phyloP scores from a whole-genome alignment of 2,329 filamentous ascomycete genomes.

The Penicillium sp. region DNA sequence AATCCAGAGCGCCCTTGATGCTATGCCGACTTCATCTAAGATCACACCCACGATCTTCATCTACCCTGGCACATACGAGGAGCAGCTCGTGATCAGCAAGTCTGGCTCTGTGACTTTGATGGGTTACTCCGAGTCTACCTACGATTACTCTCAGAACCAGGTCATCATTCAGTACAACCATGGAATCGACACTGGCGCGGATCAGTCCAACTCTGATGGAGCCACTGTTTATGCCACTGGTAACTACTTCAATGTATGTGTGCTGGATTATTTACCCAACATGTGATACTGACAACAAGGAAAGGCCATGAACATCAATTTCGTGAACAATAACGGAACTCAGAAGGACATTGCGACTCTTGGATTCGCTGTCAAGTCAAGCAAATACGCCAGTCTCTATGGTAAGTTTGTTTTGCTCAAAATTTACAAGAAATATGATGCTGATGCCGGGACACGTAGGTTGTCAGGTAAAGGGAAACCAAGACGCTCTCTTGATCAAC shows the following conservation, averaged over 20 bases:
- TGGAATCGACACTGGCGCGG: constrained; percentile 41
- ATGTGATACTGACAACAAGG: background rate
- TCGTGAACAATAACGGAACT: constrained; percentile 41
- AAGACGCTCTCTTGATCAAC: constrained; percentile 41
- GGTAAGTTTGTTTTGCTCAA: constrained; percentile 5
- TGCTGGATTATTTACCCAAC: background rate
- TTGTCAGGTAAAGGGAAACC: constrained; percentile 41
- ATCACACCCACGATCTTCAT: constrained; percentile 40
- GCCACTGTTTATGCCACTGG: constrained; percentile 44
- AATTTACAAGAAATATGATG: background rate
- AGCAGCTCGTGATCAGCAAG: constrained; percentile 42
- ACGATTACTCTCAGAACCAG: constrained; percentile 40
- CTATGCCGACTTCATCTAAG: constrained; percentile 38
- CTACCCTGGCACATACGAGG: constrained; percentile 43
- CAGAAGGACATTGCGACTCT: constrained; percentile 41
- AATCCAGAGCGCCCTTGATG: constrained; percentile 40
- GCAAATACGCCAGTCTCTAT: constrained; percentile 43
- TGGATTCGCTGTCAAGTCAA: constrained; percentile 44
- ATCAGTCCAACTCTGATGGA: constrained; percentile 39
- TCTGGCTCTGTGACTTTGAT: constrained; percentile 43
- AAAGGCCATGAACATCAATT: constrained; percentile 44
- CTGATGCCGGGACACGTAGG: background rate
- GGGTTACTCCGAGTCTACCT: constrained; percentile 39
- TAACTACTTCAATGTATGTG: constrained; percentile 35
- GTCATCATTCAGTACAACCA: constrained; percentile 38